Evolutionary conservation across 2,329 filamentous ascomycete species (phyloP).

Genomic region (Venturia asperata): DNA sequence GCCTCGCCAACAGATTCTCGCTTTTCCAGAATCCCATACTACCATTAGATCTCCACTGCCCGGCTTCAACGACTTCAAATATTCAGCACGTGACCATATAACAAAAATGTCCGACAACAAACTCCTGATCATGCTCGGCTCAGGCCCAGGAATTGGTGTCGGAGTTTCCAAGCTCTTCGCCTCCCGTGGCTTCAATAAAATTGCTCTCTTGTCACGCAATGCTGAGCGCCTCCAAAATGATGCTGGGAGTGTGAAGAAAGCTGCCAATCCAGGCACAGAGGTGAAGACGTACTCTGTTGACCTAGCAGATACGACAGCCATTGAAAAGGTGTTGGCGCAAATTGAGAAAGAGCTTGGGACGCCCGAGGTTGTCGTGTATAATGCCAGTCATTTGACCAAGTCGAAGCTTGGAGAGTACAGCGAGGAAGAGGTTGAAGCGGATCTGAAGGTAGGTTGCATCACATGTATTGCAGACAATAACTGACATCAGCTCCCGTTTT

Average conservation of each 20-base stretch:
- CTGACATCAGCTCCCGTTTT: neutral
- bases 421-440: slow-evolving; percentile 39
- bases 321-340: slow-evolving; percentile 9
- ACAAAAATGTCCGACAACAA: slow-evolving; percentile 1
- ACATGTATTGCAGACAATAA: neutral
- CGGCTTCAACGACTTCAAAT: neutral
- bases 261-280: slow-evolving; percentile 1
- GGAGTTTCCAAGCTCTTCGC: slow-evolving; percentile 26
- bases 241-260: slow-evolving; percentile 9
- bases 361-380: slow-evolving; percentile 20
- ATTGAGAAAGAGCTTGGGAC: slow-evolving; percentile 21
- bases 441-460: slow-evolving; percentile 39
- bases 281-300: slow-evolving; percentile 21
- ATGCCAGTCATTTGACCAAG: slow-evolving; percentile 16
- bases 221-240: slow-evolving; percentile 24
- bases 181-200: slow-evolving; percentile 24
- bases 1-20: neutral
- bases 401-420: slow-evolving; percentile 14
- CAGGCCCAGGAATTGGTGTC: slow-evolving; percentile 28
- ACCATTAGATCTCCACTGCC: too few species aligned
- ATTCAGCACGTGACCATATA: neutral
- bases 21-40: neutral
- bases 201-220: slow-evolving; percentile 25
- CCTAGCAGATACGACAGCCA: slow-evolving; percentile 6
- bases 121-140: slow-evolving; percentile 25